These are phyloP conservation scores for Serendipita sp. DNA, from an alignment of 768 basidiomycete genomes.

Conservation along the genomic window DNA sequence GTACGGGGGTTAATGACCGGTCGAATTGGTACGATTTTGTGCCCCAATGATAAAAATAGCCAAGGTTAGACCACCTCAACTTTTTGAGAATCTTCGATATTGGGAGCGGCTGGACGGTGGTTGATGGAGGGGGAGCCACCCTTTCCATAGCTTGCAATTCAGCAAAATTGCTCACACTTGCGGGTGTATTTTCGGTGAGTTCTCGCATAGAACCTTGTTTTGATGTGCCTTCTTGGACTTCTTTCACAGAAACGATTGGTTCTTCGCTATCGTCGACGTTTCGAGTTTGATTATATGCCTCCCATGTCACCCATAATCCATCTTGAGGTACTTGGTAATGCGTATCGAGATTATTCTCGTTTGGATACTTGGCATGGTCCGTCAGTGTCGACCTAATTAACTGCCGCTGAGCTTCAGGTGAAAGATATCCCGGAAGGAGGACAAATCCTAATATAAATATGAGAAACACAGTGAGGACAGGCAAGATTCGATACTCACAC, in stretches of 20 bases:
- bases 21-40: slow-evolving; percentile 89
- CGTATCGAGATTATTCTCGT: slow-evolving; percentile 77
- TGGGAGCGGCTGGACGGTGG: slow-evolving; percentile 32
- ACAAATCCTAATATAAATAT: slow-evolving; percentile 48
- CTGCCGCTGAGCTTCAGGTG: slow-evolving; percentile 42
- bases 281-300: neutral
- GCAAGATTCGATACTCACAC: slow-evolving; percentile 12
- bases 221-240: slow-evolving; percentile 16
- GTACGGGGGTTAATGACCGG: slow-evolving; percentile 47
- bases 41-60: slow-evolving; percentile 95
- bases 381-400: slow-evolving; percentile 59
- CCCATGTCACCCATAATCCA: slow-evolving; percentile 58
- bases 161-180: slow-evolving; percentile 37
- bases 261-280: neutral
- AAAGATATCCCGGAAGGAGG: slow-evolving; percentile 59
- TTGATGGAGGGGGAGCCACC: slow-evolving; percentile 48
- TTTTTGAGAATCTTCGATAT: slow-evolving; percentile 50
- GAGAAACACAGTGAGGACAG: neutral
- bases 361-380: slow-evolving; percentile 61
- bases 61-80: slow-evolving; percentile 90
- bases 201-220: slow-evolving; percentile 29
- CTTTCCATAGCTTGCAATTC: slow-evolving; percentile 40
- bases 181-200: slow-evolving; percentile 59
- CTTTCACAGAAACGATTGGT: slow-evolving; percentile 30
- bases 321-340: slow-evolving; percentile 64